These are phyloP conservation scores for Lignosus rhinocerotis DNA, from an alignment of 1,284 basidiomycete species.

Conservation along the genomic window DNA sequence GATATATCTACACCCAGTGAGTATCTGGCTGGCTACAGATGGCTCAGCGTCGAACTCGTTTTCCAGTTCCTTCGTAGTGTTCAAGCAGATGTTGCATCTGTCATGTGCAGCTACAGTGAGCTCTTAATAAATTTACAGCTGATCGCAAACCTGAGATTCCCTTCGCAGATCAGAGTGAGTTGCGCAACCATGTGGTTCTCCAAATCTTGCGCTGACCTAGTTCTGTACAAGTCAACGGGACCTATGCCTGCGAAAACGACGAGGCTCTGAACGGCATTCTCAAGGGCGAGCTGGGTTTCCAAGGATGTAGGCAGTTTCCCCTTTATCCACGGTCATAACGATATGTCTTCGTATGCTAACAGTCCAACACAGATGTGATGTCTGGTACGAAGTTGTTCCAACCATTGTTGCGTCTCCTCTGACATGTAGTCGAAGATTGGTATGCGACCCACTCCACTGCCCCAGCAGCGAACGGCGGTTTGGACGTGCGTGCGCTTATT, in stretches of 20 bases:
- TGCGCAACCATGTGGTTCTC: not conserved
- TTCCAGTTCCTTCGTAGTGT: slow-evolving; percentile 60
- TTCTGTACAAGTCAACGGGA: slow-evolving; percentile 56
- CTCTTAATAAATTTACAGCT: not conserved
- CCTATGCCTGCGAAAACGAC: slow-evolving; percentile 69
- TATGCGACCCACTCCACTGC: slow-evolving; percentile 38
- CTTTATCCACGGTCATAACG: no score
- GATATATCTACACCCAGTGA: slow-evolving; percentile 50
- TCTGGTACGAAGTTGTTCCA: slow-evolving; percentile 23
- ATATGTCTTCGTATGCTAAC: no score
- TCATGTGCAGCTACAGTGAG: slow-evolving; percentile 74
- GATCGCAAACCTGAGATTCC: not conserved
- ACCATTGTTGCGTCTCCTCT: not conserved
- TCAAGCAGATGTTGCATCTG: slow-evolving; percentile 63
- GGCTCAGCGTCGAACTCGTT: not conserved
- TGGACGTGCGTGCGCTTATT: slow-evolving; percentile 48
- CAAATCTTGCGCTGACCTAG: not conserved
- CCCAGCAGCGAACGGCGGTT: slow-evolving; percentile 53
- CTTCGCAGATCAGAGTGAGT: slow-evolving; percentile 43
- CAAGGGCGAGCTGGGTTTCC: slow-evolving; percentile 74
- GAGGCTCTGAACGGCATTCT: slow-evolving; percentile 69
- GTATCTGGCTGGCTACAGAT: not conserved
- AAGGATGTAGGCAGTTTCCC: slow-evolving; percentile 53
- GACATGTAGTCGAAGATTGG: slow-evolving; percentile 44
- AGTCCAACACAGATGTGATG: slow-evolving; percentile 26